Evolutionary conservation across 140 eudicot species (phyloP), one percentile per base, ranked within the genome.

Genomic region (Ambrosia hybrid): DNA sequence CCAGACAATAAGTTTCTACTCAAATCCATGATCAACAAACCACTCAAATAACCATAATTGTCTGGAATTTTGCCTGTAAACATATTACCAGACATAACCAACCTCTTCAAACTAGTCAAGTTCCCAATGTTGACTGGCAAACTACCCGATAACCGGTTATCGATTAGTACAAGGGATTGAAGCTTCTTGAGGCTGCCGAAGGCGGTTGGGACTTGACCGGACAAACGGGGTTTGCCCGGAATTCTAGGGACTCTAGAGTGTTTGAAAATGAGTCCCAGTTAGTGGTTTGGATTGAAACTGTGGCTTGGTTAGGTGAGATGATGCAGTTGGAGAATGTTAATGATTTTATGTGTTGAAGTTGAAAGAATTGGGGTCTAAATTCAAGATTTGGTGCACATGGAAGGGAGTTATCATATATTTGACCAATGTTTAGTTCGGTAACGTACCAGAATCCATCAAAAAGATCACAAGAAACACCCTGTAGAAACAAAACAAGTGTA

Each of bases 381-480:
- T 78, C 89, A 49, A 80, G 79, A 78, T 90, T 79, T 81, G 70
- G 76, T 45, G 84, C 88, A 78, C 98, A 93, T 0, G 64, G 79
- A n/a, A 90, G 91, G 8, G 97, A 93, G 68, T 93, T 93, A 16
- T 93, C 98, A 73, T 93, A 90, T 76, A 88, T 17, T 39, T 83
- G 94, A 14, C 98, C 98, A 41, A 90, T 82, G 67, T 43, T 82
- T 21, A 93, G 74, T 16, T 80, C 86, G 51, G 96, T 93, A 3
- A 90, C 97, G 73, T 87, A 90, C 98, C 98, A 90, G 3, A 87
- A 83, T 64, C 95, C 97, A 81, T 90, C 88, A 72, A 71, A 85
- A 53, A 93, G 52, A 72, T 93, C 98, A 88, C 98, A 93, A 57
- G 96, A 78, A 74, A 93, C 91, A 52, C 98, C 96, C 98, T 93